Percentiles rank a stretch among this genome's conserved stretches.
phyloP scores from a whole-genome alignment of 148 eudicot genomes.

The Cornus florida region DNA sequence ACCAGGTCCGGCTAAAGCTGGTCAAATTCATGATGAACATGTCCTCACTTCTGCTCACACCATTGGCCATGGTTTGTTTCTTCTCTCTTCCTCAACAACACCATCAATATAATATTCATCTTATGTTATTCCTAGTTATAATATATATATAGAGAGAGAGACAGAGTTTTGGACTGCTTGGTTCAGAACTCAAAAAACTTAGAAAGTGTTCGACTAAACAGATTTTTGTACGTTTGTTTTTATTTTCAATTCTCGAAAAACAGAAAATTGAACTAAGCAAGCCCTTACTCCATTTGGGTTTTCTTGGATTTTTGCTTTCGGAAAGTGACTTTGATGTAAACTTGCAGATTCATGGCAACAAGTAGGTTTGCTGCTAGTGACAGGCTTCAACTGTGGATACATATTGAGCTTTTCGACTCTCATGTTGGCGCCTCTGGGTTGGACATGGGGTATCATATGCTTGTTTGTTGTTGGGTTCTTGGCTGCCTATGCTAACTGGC shows the following conservation, averaged over 20 bases:
- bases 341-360: slow-evolving; percentile 62
- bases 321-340: neutral
- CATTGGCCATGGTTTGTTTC: slow-evolving; percentile 35
- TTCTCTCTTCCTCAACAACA: neutral
- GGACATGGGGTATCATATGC: slow-evolving; percentile 57
- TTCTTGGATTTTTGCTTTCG: neutral
- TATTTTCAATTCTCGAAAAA: no score
- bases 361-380: slow-evolving; percentile 52
- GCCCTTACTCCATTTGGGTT: no score
- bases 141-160: no score
- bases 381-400: slow-evolving; percentile 57
- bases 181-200: no score
- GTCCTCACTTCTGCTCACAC: slow-evolving; percentile 41
- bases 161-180: no score
- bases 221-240: no score
- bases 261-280: no score
- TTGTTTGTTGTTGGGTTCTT: slow-evolving; percentile 41
- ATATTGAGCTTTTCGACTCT: slow-evolving; percentile 59
- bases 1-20: neutral
- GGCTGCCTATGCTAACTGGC: slow-evolving; percentile 53
- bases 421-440: slow-evolving; percentile 54
- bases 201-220: no score
- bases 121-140: no score
- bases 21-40: slow-evolving; percentile 18
- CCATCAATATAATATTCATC: neutral